A percentile compares a stretch with the other conserved stretches of the same genome.
phyloP scores from a whole-genome alignment of 345 rosid species.

The Lepidium sativum region DNA sequence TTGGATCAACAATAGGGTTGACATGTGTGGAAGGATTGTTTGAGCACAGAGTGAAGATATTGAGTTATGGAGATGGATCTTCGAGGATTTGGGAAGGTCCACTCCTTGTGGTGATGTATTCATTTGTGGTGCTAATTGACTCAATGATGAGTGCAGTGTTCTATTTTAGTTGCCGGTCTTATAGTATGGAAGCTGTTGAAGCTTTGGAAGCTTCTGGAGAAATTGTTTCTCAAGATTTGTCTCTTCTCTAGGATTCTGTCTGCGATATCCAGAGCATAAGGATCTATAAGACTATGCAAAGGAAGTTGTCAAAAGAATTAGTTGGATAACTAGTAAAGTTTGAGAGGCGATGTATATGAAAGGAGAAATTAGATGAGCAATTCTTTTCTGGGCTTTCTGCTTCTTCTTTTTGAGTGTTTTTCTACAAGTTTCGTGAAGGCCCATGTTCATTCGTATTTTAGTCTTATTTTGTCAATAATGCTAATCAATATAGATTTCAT shows the following conservation, averaged over 20 bases:
- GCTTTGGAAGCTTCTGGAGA: constrained; percentile 26
- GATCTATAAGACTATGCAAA: neutral
- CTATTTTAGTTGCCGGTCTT: constrained; percentile 79
- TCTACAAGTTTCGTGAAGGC: neutral
- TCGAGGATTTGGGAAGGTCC: constrained; percentile 95
- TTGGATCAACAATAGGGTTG: constrained; percentile 75
- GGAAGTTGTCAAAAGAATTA: neutral
- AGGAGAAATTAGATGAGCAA: neutral
- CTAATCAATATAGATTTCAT: neutral
- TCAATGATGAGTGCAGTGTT: constrained; percentile 82
- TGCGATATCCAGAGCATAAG: neutral
- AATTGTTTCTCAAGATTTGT: constrained; percentile 2
- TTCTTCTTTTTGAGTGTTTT: neutral
- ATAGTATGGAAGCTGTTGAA: constrained; percentile 26
- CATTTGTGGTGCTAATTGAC: constrained; percentile 81
- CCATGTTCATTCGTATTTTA: neutral
- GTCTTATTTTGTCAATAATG: constrained; percentile 2
- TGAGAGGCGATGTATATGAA: neutral
- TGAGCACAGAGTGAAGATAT: constrained; percentile 78
- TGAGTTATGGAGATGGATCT: constrained; percentile 92
- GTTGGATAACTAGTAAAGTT: neutral
- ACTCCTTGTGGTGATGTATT: constrained; percentile 72
- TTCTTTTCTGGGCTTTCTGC: neutral
- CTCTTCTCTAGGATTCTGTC: neutral
- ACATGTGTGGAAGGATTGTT: constrained; percentile 79